Conservation (phyloP, 441 rosid genomes). For the Erysimum pusillum region DNA sequence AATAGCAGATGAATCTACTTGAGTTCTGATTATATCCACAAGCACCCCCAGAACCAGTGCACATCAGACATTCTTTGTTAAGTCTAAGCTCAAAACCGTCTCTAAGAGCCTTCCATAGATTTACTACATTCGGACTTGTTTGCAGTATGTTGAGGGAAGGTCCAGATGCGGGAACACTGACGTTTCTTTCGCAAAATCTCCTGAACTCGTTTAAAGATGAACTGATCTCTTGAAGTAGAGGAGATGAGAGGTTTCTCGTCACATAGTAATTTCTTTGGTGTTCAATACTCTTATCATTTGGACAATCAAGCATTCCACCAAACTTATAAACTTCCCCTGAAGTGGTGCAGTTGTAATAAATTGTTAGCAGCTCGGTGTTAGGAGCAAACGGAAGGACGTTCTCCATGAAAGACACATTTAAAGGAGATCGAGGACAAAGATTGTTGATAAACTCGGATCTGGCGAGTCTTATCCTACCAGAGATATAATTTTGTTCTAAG, state of each 20-base stretch:
- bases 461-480: constrained; percentile 20
- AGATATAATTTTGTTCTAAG: background rate
- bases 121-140: background rate
- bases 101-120: constrained; percentile 36
- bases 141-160: background rate
- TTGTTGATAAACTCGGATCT: constrained; percentile 42
- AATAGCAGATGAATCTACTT: background rate
- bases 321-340: background rate
- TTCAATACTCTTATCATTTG: background rate
- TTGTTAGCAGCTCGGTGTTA: constrained; percentile 26
- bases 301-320: background rate
- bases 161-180: background rate
- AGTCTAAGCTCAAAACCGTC: constrained; percentile 53
- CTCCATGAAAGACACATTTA: constrained; percentile 7
- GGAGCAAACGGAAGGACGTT: constrained; percentile 1
- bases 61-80: constrained; percentile 41
- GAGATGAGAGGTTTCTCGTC: constrained; percentile 7
- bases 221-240: background rate
- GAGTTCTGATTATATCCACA: constrained; percentile 47
- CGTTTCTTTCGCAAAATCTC: background rate
- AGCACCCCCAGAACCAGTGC: constrained; percentile 43
- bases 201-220: background rate
- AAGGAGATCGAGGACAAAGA: constrained; percentile 38
- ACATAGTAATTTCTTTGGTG: background rate
- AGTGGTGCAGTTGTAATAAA: constrained; percentile 45